Evolutionary conservation across 2,329 filamentous ascomycete genomes (phyloP).

Genomic region (Dryadomyces quercivorus): DNA sequence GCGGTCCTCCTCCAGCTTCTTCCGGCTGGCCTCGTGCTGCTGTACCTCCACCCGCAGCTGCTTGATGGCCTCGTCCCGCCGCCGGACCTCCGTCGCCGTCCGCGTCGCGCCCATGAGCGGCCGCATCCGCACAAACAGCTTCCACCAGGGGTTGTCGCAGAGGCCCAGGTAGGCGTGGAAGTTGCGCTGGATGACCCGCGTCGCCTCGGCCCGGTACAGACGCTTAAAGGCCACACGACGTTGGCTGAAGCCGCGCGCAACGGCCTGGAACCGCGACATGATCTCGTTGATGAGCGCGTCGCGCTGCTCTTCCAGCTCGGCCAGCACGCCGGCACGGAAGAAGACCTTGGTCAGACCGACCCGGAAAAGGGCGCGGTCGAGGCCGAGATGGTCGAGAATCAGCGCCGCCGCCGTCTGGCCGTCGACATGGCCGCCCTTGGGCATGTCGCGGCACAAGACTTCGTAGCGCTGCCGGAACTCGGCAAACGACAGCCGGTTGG

Average conservation of each 20-base stretch:
- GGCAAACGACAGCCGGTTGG: constrained; percentile 80
- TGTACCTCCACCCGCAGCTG: constrained; percentile 75
- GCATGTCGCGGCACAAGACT: constrained; percentile 57
- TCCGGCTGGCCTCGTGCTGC: constrained; percentile 59
- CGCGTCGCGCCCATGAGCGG: constrained; percentile 85
- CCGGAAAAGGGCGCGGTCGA: constrained; percentile 79
- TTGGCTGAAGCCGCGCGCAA: constrained; percentile 82
- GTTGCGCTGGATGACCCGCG: constrained; percentile 87
- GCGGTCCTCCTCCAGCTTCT: constrained; percentile 80
- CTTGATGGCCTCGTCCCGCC: constrained; percentile 85
- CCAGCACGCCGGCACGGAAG: constrained; percentile 90
- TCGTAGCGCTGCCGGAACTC: constrained; percentile 96
- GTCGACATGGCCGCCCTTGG: constrained; percentile 51
- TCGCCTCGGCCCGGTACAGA: constrained; percentile 87
- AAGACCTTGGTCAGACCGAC: constrained; percentile 97
- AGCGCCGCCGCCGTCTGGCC: constrained; percentile 74
- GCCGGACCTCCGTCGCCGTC: constrained; percentile 88
- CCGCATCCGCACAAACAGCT: constrained; percentile 87
- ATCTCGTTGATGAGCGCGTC: constrained; percentile 89
- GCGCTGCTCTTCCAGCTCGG: constrained; percentile 90
- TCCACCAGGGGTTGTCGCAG: constrained; percentile 94
- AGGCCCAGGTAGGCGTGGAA: constrained; percentile 86
- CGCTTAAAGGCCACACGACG: constrained; percentile 83
- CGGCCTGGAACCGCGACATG: constrained; percentile 83
- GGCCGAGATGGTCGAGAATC: constrained; percentile 78